These are phyloP conservation scores for Microdochium trichocladiopsis DNA, from an alignment of 2,329 filamentous ascomycete genomes.

Conservation along the genomic window DNA sequence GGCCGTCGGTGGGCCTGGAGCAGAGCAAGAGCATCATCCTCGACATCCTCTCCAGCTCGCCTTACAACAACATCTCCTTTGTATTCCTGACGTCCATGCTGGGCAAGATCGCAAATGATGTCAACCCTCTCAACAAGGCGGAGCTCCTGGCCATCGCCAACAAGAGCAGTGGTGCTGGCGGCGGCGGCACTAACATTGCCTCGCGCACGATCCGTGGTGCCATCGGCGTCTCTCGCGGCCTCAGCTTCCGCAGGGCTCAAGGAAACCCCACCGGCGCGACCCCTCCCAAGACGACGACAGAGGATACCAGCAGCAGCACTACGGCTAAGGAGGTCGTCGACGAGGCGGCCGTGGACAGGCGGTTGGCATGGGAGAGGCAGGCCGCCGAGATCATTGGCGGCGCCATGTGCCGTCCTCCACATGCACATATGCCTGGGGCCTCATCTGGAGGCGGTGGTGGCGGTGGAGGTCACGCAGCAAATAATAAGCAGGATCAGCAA, in stretches of 20 bases:
- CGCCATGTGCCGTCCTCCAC: slow-evolving; percentile 49
- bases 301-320: slow-evolving; percentile 10
- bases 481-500: too few species aligned
- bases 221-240: background rate
- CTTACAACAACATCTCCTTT: slow-evolving; percentile 82
- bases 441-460: slow-evolving; percentile 13
- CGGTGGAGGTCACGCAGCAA: too few species aligned
- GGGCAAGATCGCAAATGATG: slow-evolving; percentile 40
- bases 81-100: slow-evolving; percentile 81
- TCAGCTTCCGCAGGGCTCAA: slow-evolving; percentile 1
- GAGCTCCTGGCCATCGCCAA: slow-evolving; percentile 25
- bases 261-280: too few species aligned
- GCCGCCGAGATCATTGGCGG: slow-evolving; percentile 60
- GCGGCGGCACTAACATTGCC: slow-evolving; percentile 13
- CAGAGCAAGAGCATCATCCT: slow-evolving; percentile 51
- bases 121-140: slow-evolving; percentile 31
- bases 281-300: slow-evolving; percentile 5
- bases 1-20: slow-evolving; percentile 18
- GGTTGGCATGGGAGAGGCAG: slow-evolving; percentile 51
- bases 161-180: slow-evolving; percentile 1
- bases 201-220: background rate
- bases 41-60: slow-evolving; percentile 64
- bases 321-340: slow-evolving; percentile 24
- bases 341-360: slow-evolving; percentile 42
- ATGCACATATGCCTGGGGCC: background rate